Base-by-base conservation (phyloP, 352 stramenopile species). In the Phytophthora europaea region DNA sequence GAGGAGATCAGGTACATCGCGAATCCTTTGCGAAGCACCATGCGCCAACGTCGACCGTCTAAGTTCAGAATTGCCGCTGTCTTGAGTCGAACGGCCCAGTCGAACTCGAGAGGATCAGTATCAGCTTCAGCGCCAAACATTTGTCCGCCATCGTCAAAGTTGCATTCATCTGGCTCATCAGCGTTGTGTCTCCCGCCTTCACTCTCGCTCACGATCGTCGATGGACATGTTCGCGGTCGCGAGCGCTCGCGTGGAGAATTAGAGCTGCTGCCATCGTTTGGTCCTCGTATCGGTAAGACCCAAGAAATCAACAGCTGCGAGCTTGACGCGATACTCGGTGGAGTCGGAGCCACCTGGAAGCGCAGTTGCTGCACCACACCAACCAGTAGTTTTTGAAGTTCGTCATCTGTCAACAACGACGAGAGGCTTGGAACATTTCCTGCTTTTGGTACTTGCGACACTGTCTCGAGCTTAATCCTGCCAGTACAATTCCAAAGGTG, bases 391-490 rank as follows among this genome's bases (percentile, higher is more conserved):
- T 75, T 82, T 51, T 92, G 76, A 0, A 94, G 67, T 51, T 92
- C 85, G 23, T 90, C 70, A 33, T 92, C 88, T 1, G 82, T 85
- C 33, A 95, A 61, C 6, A 92, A 60, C 22, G 64, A 55, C 13
- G 88, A 94, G 5, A 95, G 69, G 0, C 86, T 82, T n/a, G 88
- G 88, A n/a, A 92, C 79, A 55, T 92, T 95, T 10, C 85, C 82
- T 1, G 75, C 47, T 2, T 75, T 75, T 1, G 82, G 57, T 1
- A 88, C 61, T 20, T 78, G 76, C 13, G 78, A 75, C 7, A 95
- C 76, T 1, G 83, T 92, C 60, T 92, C 84, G 2, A 94, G 76
- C 47, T 95, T 94, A 74, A 92, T 91, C 85, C 88, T 94, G 57
- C 13, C 56, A 43, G 10, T 18, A 22, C n/a, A 40, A 22, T 52